Conservation (phyloP, 176 grass and related monocot species). For the Alopecurus myosuroides region DNA sequence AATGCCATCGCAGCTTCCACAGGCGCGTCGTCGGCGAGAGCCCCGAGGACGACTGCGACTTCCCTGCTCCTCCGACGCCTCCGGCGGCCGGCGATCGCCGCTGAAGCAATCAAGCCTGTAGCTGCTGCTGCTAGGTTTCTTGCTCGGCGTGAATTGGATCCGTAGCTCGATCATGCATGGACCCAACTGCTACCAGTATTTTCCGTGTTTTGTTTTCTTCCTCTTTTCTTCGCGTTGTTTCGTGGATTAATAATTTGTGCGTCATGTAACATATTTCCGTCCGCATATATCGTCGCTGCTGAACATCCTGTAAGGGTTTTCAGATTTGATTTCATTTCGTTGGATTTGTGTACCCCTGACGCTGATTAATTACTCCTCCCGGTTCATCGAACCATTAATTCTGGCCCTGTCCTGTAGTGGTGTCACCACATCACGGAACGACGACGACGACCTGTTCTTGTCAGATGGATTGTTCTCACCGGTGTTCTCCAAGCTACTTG, state of each 20-base stretch:
- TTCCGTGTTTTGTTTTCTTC: no score
- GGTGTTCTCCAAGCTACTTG: not conserved
- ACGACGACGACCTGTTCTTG: not conserved
- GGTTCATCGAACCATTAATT: not conserved
- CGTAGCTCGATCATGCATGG: not conserved
- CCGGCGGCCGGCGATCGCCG: not conserved
- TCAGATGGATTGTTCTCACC: not conserved
- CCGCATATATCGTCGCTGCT: not conserved
- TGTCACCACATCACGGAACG: not conserved
- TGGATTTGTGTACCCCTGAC: not conserved
- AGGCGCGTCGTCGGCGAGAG: constrained; percentile 24
- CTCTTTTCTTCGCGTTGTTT: not conserved
- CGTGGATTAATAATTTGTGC: not conserved
- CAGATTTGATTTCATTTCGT: not conserved
- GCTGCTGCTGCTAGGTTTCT: not conserved
- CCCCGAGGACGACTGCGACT: not conserved
- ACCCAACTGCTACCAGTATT: not conserved
- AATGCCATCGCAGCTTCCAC: constrained; percentile 71
- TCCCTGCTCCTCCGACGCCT: constrained; percentile 18
- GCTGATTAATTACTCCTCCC: not conserved
- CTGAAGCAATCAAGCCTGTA: not conserved
- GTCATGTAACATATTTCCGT: not conserved
- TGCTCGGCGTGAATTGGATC: not conserved
- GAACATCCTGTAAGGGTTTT: not conserved
- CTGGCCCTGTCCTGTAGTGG: not conserved